phyloP scores from a whole-genome alignment of 345 rosid genomes.

The Bruguiera sexangula region DNA sequence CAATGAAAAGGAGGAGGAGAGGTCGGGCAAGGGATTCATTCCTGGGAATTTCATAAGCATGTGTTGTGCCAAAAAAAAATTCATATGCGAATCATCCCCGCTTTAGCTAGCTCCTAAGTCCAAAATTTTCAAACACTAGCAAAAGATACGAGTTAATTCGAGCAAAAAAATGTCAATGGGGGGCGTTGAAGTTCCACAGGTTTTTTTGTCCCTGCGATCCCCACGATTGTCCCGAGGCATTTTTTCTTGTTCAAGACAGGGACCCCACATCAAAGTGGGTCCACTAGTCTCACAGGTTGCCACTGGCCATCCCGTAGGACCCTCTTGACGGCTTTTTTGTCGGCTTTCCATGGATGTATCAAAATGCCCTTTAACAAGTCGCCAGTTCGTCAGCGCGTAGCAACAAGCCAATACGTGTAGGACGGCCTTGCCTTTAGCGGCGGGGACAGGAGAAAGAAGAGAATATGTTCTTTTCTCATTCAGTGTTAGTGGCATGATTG shows the following conservation, averaged over 20 bases:
- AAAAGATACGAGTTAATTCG: not conserved
- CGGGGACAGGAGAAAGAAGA: constrained; percentile 8
- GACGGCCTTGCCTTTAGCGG: constrained; percentile 22
- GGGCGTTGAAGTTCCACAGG: not conserved
- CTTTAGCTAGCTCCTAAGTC: too few species aligned
- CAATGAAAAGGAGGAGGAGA: too few species aligned
- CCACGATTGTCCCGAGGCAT: not conserved
- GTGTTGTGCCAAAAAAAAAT: too few species aligned
- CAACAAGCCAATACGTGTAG: constrained; percentile 43
- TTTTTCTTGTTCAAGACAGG: constrained; percentile 11
- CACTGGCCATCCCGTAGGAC: constrained; percentile 26
- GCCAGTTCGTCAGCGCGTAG: constrained; percentile 44
- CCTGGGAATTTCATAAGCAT: too few species aligned
- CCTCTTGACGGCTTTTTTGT: constrained; percentile 39
- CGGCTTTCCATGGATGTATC: constrained; percentile 36
- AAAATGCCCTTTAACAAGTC: not conserved
- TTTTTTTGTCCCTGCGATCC: too few species aligned
- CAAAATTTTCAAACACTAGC: not conserved
- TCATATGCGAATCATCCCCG: too few species aligned
- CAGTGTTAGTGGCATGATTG: constrained; percentile 24
- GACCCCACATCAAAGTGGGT: constrained; percentile 1
- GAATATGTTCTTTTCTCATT: constrained; percentile 50
- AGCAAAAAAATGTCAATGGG: constrained; percentile 28
- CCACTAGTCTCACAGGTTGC: constrained; percentile 23
- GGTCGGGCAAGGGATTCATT: too few species aligned